phyloP scores from a whole-genome alignment of 352 stramenopile species.

The Elongisporangium undulatum region DNA sequence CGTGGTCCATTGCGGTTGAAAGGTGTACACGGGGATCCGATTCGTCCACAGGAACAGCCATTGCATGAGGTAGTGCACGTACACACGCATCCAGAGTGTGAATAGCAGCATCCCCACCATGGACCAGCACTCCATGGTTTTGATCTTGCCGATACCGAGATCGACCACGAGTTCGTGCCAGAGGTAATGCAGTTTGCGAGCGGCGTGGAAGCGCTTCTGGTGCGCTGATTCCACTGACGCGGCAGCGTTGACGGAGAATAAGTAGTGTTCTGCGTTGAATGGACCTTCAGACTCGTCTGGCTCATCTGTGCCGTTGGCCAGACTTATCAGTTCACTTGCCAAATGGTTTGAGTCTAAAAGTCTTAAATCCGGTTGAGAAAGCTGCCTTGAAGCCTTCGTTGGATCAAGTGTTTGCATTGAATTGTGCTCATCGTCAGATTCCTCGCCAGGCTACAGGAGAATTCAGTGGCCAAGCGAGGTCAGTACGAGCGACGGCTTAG shows the following conservation, averaged over 20 bases:
- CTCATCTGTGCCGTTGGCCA: no score
- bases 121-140: constrained; percentile 81
- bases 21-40: constrained; percentile 78
- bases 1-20: constrained; percentile 53
- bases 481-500: no score
- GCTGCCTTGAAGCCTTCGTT: no score
- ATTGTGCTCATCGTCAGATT: no score
- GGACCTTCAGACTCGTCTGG: not conserved
- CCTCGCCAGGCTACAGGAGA: no score
- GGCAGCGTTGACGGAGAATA: constrained; percentile 45
- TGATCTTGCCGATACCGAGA: constrained; percentile 38
- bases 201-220: constrained; percentile 53
- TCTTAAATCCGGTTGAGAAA: no score
- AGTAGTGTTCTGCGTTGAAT: constrained; percentile 43
- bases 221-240: constrained; percentile 38
- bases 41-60: constrained; percentile 71
- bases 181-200: constrained; percentile 77
- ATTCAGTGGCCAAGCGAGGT: no score
- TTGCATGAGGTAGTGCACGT: constrained; percentile 87
- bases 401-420: no score
- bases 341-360: no score
- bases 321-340: no score
- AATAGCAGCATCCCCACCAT: constrained; percentile 47
- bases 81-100: constrained; percentile 85
- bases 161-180: constrained; percentile 79